Evolutionary conservation across 2,329 filamentous ascomycete genomes (phyloP).

Genomic region (Sordariomycetes sp.): DNA sequence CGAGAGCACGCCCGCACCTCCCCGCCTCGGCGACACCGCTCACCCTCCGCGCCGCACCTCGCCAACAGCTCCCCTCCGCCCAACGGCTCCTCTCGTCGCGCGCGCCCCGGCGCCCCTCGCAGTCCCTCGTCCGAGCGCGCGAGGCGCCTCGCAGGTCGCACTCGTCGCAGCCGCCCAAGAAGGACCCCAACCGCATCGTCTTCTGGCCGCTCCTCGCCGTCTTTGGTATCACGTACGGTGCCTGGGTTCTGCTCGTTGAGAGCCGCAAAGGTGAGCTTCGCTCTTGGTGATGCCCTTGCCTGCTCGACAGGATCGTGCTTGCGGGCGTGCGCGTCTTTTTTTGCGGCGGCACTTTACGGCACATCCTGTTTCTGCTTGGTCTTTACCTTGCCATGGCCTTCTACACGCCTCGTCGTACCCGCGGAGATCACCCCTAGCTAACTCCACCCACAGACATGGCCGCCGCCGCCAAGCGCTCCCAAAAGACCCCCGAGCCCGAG

Average conservation of each 20-base stretch:
- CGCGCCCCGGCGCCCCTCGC: not conserved
- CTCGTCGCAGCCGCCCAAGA: slow-evolving; percentile 3
- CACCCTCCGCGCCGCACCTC: slow-evolving; percentile 1
- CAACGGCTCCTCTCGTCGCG: not conserved
- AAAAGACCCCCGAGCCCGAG: not conserved
- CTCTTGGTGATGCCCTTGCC: not conserved
- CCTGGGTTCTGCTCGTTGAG: slow-evolving; percentile 36
- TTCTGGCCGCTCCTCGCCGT: slow-evolving; percentile 45
- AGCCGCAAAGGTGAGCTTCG: slow-evolving; percentile 28
- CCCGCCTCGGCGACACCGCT: not conserved
- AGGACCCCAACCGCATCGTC: slow-evolving; percentile 2
- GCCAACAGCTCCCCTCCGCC: not conserved
- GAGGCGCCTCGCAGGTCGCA: not conserved
- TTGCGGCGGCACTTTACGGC: not conserved
- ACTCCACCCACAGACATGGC: slow-evolving; percentile 12
- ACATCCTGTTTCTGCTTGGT: too few species aligned
- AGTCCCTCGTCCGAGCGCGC: not conserved
- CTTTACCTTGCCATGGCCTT: not conserved
- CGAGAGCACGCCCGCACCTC: not conserved
- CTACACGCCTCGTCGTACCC: not conserved
- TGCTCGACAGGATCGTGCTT: too few species aligned
- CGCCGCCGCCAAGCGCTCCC: not conserved
- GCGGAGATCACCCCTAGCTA: not conserved
- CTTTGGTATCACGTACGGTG: slow-evolving; percentile 31
- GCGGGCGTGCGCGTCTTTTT: too few species aligned